Conservation (phyloP, 139 green algal species). For the Chlamydomonas applanata region DNA sequence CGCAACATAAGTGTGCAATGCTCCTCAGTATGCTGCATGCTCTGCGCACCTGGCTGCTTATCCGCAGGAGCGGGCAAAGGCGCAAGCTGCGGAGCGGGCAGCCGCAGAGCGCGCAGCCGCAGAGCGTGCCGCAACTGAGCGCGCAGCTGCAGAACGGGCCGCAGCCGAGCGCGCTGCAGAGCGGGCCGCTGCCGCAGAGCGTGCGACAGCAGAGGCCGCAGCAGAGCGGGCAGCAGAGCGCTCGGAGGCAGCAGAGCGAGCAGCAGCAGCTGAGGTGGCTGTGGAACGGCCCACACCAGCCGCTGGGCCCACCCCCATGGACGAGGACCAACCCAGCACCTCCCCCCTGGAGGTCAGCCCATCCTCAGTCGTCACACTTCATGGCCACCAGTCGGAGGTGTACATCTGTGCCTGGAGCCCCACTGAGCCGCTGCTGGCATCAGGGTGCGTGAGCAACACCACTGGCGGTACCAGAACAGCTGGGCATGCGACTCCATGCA, state of each 20-base stretch:
- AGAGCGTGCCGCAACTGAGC: too few relatives aligned
- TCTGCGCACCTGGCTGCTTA: too few relatives aligned
- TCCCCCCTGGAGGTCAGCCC: constrained; percentile 2
- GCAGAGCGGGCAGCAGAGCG: constrained; percentile 26
- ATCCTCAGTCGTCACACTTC: constrained; percentile 45
- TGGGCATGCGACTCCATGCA: not conserved
- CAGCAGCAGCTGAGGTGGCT: constrained; percentile 8
- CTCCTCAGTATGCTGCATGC: too few relatives aligned
- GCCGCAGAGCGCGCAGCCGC: too few relatives aligned
- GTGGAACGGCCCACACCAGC: not conserved
- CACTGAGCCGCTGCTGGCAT: constrained; percentile 67
- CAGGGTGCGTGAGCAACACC: too few relatives aligned
- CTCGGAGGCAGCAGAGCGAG: constrained; percentile 36
- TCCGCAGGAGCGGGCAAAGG: too few relatives aligned
- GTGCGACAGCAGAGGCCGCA: not conserved
- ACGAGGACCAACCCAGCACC: constrained; percentile 46
- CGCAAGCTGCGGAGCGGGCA: too few relatives aligned
- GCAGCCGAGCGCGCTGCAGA: too few relatives aligned
- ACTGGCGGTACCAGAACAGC: not conserved
- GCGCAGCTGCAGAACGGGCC: too few relatives aligned
- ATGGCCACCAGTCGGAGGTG: constrained; percentile 81
- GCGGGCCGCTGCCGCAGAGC: not conserved
- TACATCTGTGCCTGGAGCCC: constrained; percentile 91
- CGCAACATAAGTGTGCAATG: too few relatives aligned
- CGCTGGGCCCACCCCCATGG: constrained; percentile 49